Conservation (phyloP, 1,284 basidiomycete species). For the Rhodotorula glutinis region DNA sequence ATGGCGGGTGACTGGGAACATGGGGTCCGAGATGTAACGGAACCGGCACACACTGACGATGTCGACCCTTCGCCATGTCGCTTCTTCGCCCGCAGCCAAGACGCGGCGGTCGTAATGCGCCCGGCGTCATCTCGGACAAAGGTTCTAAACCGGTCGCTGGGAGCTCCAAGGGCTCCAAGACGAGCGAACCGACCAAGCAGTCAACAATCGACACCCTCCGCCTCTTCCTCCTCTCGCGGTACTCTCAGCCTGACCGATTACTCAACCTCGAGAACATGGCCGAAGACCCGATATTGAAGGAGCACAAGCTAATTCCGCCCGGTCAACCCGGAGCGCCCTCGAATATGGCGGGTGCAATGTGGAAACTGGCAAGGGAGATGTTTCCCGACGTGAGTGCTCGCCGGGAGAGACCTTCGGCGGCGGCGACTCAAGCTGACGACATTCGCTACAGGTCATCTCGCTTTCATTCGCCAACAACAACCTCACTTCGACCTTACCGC, state of each 20-base stretch:
- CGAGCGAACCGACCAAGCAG: conserved; percentile 12
- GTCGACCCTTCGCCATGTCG: no score
- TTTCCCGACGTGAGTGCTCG: conserved; percentile 62
- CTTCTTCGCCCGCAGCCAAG: background rate
- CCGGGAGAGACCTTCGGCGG: background rate
- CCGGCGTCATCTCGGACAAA: conserved; percentile 26
- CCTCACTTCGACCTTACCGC: conserved; percentile 53
- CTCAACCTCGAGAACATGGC: conserved; percentile 56
- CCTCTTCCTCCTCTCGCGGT: conserved; percentile 38
- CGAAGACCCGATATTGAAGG: conserved; percentile 68
- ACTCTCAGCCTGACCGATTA: conserved; percentile 24
- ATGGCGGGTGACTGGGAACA: background rate
- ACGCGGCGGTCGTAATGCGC: conserved; percentile 15
- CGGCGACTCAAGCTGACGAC: background rate
- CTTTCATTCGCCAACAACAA: conserved; percentile 68
- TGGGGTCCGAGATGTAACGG: background rate
- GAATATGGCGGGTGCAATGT: conserved; percentile 72
- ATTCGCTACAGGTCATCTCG: conserved; percentile 61
- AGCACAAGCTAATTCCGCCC: conserved; percentile 63
- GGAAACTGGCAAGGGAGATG: conserved; percentile 75
- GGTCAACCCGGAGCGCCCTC: conserved; percentile 60
- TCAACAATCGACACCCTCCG: conserved; percentile 34
- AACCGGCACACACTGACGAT: no score
- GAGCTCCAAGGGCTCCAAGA: conserved; percentile 3
- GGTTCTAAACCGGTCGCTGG: background rate